Conservation (phyloP, 1,284 basidiomycete species). For the Tremellales sp. region DNA sequence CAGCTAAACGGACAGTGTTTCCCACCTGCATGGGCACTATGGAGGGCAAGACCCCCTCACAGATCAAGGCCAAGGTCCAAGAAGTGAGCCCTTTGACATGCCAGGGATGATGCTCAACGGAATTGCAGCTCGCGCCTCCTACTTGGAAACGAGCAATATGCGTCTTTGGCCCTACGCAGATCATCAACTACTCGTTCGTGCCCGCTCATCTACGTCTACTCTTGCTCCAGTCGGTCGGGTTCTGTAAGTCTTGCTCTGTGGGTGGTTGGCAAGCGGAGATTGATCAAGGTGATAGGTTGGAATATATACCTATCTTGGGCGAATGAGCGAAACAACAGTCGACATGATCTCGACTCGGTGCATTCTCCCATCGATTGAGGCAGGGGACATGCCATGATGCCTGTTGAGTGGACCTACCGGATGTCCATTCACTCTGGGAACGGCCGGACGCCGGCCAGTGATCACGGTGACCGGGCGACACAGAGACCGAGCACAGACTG, state of each 20-base stretch:
- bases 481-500: too few relatives aligned
- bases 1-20: slow-evolving; percentile 26
- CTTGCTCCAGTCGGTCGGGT: slow-evolving; percentile 68
- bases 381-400: too few relatives aligned
- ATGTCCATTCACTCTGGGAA: too few relatives aligned
- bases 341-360: not conserved
- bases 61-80: slow-evolving; percentile 40
- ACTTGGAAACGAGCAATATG: slow-evolving; percentile 42
- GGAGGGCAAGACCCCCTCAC: slow-evolving; percentile 35
- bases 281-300: slow-evolving; percentile 61
- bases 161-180: slow-evolving; percentile 73
- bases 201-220: slow-evolving; percentile 76
- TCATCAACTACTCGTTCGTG: slow-evolving; percentile 74
- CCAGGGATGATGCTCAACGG: not conserved
- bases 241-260: slow-evolving; percentile 55
- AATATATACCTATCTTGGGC: slow-evolving; percentile 48
- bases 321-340: slow-evolving; percentile 4
- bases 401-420: too few relatives aligned
- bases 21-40: slow-evolving; percentile 40
- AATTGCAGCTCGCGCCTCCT: slow-evolving; percentile 36
- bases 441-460: too few relatives aligned
- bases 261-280: not conserved
- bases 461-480: too few relatives aligned
- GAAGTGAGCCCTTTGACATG: slow-evolving; percentile 17
- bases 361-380: too few relatives aligned